phyloP scores from a whole-genome alignment of 176 grass and related monocot genomes.

The Tuctoria greenei region DNA sequence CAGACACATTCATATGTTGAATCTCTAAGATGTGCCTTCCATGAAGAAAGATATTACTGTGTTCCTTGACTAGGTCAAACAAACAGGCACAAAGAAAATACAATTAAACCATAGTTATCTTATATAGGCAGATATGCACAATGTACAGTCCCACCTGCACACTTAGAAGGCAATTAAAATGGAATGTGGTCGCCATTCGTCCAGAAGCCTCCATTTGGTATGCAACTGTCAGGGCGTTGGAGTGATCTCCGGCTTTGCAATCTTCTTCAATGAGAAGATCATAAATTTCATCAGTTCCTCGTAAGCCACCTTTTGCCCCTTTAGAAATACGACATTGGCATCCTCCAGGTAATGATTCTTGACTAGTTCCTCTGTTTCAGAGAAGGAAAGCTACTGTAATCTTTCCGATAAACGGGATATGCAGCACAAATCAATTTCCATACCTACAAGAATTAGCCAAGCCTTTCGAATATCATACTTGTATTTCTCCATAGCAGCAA shows the following conservation, averaged over 20 bases:
- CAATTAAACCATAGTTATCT: neutral
- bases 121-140: neutral
- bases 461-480: slow-evolving; percentile 91
- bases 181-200: slow-evolving; percentile 98
- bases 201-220: slow-evolving; percentile 98
- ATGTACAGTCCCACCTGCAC: slow-evolving; percentile 66
- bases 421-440: slow-evolving; percentile 26
- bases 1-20: neutral
- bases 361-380: slow-evolving; percentile 77
- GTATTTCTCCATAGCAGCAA: slow-evolving; percentile 92
- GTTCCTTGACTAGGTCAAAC: slow-evolving; percentile 2
- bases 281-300: slow-evolving; percentile 74
- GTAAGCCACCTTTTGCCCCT: slow-evolving; percentile 81
- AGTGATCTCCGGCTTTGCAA: slow-evolving; percentile 93
- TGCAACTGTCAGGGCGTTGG: slow-evolving; percentile 90
- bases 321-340: slow-evolving; percentile 95
- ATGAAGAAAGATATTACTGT: neutral
- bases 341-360: slow-evolving; percentile 71
- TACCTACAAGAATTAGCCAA: slow-evolving; percentile 97
- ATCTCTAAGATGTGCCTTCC: slow-evolving; percentile 7
- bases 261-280: slow-evolving; percentile 95
- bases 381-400: slow-evolving; percentile 41
- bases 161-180: slow-evolving; percentile 99
- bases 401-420: slow-evolving; percentile 23
- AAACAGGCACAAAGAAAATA: slow-evolving; percentile 24